Conservation (phyloP, 2,329 filamentous ascomycete species). For the Pseudogymnoascus sp. region DNA sequence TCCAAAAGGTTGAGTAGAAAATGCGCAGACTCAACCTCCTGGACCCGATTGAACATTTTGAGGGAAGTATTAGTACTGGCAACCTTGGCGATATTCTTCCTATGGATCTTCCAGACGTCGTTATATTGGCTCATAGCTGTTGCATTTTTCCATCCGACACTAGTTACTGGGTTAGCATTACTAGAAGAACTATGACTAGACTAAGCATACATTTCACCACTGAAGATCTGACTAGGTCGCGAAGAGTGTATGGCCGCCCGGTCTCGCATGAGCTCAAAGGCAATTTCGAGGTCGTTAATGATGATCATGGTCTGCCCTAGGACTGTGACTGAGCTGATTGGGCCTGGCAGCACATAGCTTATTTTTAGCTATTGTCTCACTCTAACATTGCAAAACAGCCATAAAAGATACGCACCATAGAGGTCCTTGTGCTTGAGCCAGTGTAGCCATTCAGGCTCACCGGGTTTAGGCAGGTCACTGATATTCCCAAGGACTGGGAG, state of each 20-base stretch:
- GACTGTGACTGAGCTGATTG: constrained; percentile 35
- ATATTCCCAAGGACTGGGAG: constrained; percentile 19
- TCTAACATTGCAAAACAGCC: constrained; percentile 1
- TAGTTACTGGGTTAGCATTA: constrained; percentile 16
- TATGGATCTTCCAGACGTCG: constrained; percentile 35
- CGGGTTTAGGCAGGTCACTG: constrained; percentile 25
- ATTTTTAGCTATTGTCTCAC: constrained; percentile 12
- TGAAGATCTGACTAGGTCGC: constrained; percentile 31
- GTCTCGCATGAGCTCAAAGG: constrained; percentile 36
- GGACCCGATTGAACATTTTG: constrained; percentile 35
- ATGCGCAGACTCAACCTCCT: constrained; percentile 40
- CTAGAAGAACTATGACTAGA: background rate
- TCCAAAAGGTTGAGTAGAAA: constrained; percentile 40
- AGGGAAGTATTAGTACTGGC: constrained; percentile 39
- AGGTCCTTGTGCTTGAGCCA: constrained; percentile 38
- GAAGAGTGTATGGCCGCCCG: constrained; percentile 33
- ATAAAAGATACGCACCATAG: constrained; percentile 28
- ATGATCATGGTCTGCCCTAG: constrained; percentile 39
- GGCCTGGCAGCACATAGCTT: constrained; percentile 14
- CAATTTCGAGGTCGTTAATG: constrained; percentile 34
- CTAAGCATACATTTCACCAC: constrained; percentile 33
- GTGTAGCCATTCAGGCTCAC: constrained; percentile 34
- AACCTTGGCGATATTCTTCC: constrained; percentile 40
- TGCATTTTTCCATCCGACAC: constrained; percentile 36
- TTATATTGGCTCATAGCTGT: constrained; percentile 34